Evolutionary conservation across 1,139 yeast species (phyloP), one percentile per base, ranked within the genome.

Genomic region (Lodderomyces beijingensis): DNA sequence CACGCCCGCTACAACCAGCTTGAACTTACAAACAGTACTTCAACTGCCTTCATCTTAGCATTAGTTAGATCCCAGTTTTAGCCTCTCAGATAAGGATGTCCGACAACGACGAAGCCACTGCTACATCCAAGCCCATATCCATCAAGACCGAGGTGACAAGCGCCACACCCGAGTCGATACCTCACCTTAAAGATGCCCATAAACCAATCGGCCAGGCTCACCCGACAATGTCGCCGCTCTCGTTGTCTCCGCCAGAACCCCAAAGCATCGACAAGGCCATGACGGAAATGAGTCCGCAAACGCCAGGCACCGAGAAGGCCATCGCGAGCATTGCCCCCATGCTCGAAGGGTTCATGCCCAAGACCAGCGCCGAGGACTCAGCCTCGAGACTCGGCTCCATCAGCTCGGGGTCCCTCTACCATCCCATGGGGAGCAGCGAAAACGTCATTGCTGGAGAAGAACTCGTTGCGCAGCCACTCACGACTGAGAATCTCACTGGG

Each of bases 261-360:
- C 24, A 17, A 7, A 27, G 21, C 18, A 27, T 21, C 9, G 24
- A 37, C 34, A 29, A 32, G 30, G 25, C 28, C 13, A 16, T 31
- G 12, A 29, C 25, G 11, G 15, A 19, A 12, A 8, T 40, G 17
- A 16, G 44, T 47, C 14, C 25, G 7, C 46, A 55, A 3, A 46
- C 57, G 2, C 66, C 62, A 2, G 63, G 60, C 17, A 65, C 73
- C 3, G 65, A 65, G 38, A 74, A 65, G 42, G 89, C 91, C 4
- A 79, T 82, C 62, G 89, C 85, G 3, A 74, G 86, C 1, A 75
- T 83, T 24, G 91, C 91, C 0, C 91, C 93, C 2, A 81, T 82
- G 56, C 56, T 83, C 30, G 84, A 81, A 51, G 66, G 74, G 1
- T 83, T 80, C 53, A 70, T 77, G 7, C 93, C 93, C 3, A 82